Evolutionary conservation across 2,329 filamentous ascomycete species (phyloP), one percentile per base, ranked within the genome.

Genomic region (Aspergillus pseudoviridinutans): DNA sequence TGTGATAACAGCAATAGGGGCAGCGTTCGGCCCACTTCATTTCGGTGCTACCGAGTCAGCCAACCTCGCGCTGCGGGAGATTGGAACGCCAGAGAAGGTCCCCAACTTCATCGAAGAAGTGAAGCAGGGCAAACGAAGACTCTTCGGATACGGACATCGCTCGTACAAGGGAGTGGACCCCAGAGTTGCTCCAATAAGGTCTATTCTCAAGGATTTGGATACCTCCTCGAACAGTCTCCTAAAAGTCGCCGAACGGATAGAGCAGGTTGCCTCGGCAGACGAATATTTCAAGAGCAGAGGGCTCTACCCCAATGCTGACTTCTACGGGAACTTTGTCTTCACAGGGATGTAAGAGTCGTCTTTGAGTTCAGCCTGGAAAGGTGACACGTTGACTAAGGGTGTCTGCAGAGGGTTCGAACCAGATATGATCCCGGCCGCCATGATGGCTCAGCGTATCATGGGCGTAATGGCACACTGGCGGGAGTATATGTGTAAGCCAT

Each of bases 41-140:
- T 83, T 82, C 55, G 83, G 83, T n/a, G 83, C 83, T 3, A 82
- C 81, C 0, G 83, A 85, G 61, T 78, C 79, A 24, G 83, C 82
- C 0, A 83, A 84, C 64, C 78, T 80, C 50, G 62, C 65, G 0
- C 60, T 72, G 4, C 50, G 24, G 5, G 61, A 64, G 2, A 66
- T 73, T 5, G 61, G 64, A 17, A 56, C 56, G 0, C 51, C 60
- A 2, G 78, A 62, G 0, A 66, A 63, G 14, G 66, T 72, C 2
- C 65, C 69, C 1, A 53, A 47, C 0, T 68, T 72, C n/a, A 62
- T 73, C 1, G 61, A 65, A 3, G 58, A 65, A 12, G 67, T 72
- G 17, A 72, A 71, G 54, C 35, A 58, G 3, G 65, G 69, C 5
- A 64, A 63, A 46, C 55, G 53, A 27, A 69, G 66, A 38, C 50